Conservation (phyloP, 2,329 filamentous ascomycete species). For the Pseudomassariella vexata region DNA sequence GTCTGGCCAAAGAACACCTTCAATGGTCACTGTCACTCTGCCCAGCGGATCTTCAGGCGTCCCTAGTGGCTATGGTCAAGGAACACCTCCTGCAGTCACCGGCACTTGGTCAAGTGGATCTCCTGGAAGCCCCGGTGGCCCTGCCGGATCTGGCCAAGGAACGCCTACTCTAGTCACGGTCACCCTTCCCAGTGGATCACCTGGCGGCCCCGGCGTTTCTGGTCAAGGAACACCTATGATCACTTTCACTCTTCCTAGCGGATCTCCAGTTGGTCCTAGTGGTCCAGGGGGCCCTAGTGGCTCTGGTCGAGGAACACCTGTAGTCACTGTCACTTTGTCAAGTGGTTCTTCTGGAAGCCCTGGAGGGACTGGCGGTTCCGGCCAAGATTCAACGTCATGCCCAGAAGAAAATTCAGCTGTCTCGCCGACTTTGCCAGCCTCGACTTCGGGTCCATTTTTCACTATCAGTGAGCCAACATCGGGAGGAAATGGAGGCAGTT, state of each 20-base stretch:
- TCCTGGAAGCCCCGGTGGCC: conserved; percentile 3
- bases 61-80: conserved; percentile 2
- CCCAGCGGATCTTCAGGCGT: conserved; percentile 4
- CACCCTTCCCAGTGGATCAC: conserved; percentile 1
- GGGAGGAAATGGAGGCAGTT: too few relatives aligned
- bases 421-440: conserved; percentile 7
- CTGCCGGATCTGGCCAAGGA: background rate
- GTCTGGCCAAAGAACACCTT: conserved; percentile 1
- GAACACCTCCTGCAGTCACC: background rate
- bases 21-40: conserved; percentile 11
- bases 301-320: background rate
- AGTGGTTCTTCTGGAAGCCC: too few relatives aligned
- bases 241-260: background rate
- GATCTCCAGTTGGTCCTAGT: background rate
- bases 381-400: too few relatives aligned
- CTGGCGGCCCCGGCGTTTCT: conserved; percentile 1
- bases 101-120: background rate
- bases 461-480: too few relatives aligned
- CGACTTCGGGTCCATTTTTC: too few relatives aligned
- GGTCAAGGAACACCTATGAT: too few relatives aligned
- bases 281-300: conserved; percentile 3
- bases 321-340: too few relatives aligned
- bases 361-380: conserved; percentile 2
- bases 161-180: too few relatives aligned
- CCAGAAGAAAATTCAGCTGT: too few relatives aligned